phyloP scores from a whole-genome alignment of 1,139 yeast genomes.

The Yamadazyma dushanensis region DNA sequence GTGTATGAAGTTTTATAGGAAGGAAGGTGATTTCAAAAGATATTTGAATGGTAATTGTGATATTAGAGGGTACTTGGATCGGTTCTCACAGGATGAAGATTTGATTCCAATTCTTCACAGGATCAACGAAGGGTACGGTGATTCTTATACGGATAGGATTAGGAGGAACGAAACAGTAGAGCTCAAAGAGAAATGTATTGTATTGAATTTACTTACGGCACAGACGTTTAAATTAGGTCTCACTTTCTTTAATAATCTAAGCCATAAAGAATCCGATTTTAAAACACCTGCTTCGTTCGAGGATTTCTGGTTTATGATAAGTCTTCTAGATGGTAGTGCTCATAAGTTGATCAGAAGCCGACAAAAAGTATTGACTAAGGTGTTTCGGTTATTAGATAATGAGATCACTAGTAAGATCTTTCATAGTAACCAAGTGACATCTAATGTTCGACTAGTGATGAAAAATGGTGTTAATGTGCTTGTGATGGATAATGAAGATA shows the following conservation, averaged over 20 bases:
- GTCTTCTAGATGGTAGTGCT: slow-evolving; percentile 24
- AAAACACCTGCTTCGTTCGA: slow-evolving; percentile 15
- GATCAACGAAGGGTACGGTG: no score
- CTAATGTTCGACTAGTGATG: background rate
- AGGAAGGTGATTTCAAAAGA: slow-evolving; percentile 11
- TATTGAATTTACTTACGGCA: slow-evolving; percentile 13
- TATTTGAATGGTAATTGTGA: slow-evolving; percentile 9
- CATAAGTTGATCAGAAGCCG: slow-evolving; percentile 18
- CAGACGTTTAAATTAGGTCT: slow-evolving; percentile 20
- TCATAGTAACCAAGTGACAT: slow-evolving; percentile 3
- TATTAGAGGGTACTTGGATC: slow-evolving; percentile 11
- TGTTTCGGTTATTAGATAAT: slow-evolving; percentile 13
- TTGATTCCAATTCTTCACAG: slow-evolving; percentile 20
- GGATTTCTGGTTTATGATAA: slow-evolving; percentile 25
- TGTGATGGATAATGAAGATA: slow-evolving; percentile 3
- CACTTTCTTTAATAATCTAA: slow-evolving; percentile 6
- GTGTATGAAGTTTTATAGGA: slow-evolving; percentile 12
- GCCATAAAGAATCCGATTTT: background rate
- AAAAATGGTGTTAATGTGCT: slow-evolving; percentile 5
- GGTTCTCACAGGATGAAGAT: slow-evolving; percentile 16
- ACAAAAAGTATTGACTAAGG: slow-evolving; percentile 9
- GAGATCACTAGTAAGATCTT: slow-evolving; percentile 8
- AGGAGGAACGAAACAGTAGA: background rate
- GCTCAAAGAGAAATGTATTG: background rate
- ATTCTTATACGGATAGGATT: background rate